Evolutionary conservation across 257 asterid genomes (phyloP).

Genomic region (Przewalskia tangutica): DNA sequence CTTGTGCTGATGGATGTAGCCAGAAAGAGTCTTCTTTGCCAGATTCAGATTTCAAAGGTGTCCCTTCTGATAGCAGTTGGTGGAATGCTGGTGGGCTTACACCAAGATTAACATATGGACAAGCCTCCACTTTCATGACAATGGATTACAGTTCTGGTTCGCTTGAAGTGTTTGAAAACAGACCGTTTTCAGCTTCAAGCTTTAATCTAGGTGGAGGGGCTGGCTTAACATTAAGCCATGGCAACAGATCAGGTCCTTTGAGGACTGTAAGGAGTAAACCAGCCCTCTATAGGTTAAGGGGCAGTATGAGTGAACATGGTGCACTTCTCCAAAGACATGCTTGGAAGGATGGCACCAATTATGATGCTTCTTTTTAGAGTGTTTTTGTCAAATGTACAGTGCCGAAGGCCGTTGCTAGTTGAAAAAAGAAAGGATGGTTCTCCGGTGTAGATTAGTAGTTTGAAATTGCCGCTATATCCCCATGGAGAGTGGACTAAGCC

Average conservation of each 20-base stretch:
- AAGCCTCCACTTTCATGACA: slow-evolving; percentile 69
- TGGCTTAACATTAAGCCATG: slow-evolving; percentile 44
- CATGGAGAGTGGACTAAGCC: slow-evolving; percentile 20
- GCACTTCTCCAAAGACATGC: slow-evolving; percentile 34
- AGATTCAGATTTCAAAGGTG: slow-evolving; percentile 64
- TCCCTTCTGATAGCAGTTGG: slow-evolving; percentile 91
- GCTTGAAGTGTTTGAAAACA: slow-evolving; percentile 62
- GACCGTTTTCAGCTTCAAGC: slow-evolving; percentile 50
- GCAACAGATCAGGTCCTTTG: slow-evolving; percentile 78
- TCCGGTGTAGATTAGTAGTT: slow-evolving; percentile 16
- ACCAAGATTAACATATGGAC: slow-evolving; percentile 56
- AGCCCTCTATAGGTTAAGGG: slow-evolving; percentile 55
- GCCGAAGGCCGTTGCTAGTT: slow-evolving; percentile 30
- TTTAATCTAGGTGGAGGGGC: slow-evolving; percentile 27
- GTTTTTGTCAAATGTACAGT: slow-evolving; percentile 50
- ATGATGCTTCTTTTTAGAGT: slow-evolving; percentile 62
- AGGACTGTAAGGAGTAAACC: slow-evolving; percentile 57
- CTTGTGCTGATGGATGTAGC: slow-evolving; percentile 69
- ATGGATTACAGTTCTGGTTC: slow-evolving; percentile 95
- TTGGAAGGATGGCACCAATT: slow-evolving; percentile 46
- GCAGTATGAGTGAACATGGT: slow-evolving; percentile 83
- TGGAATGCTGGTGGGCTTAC: slow-evolving; percentile 77
- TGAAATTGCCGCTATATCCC: slow-evolving; percentile 12
- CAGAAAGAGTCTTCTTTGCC: slow-evolving; percentile 70
- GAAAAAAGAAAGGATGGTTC: neutral